Conservation (phyloP, 164 flowering plant species). For the Akebia trifoliata region DNA sequence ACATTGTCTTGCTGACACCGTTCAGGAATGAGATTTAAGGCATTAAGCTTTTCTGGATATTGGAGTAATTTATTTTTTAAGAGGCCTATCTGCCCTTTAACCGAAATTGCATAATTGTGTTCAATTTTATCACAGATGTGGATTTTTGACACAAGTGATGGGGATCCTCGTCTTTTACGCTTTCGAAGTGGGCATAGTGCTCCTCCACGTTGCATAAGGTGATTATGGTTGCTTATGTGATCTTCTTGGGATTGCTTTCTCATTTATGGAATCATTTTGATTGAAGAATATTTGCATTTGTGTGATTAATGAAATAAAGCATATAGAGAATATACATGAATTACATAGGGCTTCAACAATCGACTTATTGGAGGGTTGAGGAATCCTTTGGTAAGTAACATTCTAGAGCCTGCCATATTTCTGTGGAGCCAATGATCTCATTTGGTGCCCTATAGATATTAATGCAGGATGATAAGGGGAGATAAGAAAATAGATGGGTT, state of each 20-base stretch:
- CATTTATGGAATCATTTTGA: not conserved
- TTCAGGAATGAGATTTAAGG: too few species aligned
- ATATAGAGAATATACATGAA: not conserved
- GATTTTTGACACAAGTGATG: slow-evolving; percentile 94
- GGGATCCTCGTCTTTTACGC: slow-evolving; percentile 88
- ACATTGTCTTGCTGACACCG: too few species aligned
- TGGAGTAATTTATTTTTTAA: not conserved
- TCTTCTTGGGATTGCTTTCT: slow-evolving; percentile 5
- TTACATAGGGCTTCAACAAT: not conserved
- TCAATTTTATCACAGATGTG: slow-evolving; percentile 57
- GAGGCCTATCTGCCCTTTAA: not conserved
- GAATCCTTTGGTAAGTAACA: too few species aligned
- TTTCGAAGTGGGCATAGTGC: slow-evolving; percentile 98
- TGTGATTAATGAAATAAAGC: not conserved
- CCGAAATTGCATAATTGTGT: not conserved
- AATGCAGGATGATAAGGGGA: too few species aligned
- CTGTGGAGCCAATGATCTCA: not conserved
- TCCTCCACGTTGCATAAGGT: slow-evolving; percentile 93
- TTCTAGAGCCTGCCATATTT: not conserved
- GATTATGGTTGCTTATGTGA: not conserved
- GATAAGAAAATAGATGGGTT: too few species aligned
- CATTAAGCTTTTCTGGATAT: too few species aligned
- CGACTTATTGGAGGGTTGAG: too few species aligned
- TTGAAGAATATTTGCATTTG: not conserved
- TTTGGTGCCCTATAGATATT: not conserved